phyloP scores from a whole-genome alignment of 164 flowering plant genomes.

The Houttuynia cordata region DNA sequence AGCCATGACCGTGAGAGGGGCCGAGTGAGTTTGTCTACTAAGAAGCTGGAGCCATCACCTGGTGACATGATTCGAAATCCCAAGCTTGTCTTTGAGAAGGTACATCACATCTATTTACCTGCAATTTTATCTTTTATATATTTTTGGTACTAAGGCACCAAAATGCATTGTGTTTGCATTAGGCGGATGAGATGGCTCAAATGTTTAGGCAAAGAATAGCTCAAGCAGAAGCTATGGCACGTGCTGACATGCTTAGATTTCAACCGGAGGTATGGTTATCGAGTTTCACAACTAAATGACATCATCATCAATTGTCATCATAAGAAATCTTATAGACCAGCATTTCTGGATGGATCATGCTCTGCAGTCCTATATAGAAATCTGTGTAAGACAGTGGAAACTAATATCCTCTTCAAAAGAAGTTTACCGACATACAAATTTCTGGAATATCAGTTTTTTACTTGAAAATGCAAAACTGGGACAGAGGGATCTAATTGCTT shows the following conservation, averaged over 20 bases:
- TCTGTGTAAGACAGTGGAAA: no score
- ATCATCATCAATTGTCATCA: neutral
- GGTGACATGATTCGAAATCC: constrained; percentile 99
- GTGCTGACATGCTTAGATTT: constrained; percentile 94
- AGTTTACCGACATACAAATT: no score
- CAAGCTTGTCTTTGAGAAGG: constrained; percentile 95
- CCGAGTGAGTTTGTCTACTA: constrained; percentile 91
- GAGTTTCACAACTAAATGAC: no score
- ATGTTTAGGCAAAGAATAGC: constrained; percentile 97
- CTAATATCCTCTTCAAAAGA: no score
- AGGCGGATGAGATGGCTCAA: constrained; percentile 99
- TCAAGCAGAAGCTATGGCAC: constrained; percentile 99
- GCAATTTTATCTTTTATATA: neutral
- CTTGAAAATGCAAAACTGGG: no score
- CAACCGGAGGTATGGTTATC: constrained; percentile 71
- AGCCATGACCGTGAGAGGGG: constrained; percentile 98
- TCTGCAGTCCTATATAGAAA: no score
- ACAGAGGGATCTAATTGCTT: no score
- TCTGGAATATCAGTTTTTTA: no score
- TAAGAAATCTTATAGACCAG: no score
- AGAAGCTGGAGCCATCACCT: constrained; percentile 96
- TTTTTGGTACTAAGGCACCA: neutral
- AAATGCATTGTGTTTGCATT: neutral
- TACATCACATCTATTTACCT: constrained; percentile 11
- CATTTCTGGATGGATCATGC: no score